Evolutionary conservation across 73 alveolate species (phyloP).

Genomic region (Halteria grandinella): DNA sequence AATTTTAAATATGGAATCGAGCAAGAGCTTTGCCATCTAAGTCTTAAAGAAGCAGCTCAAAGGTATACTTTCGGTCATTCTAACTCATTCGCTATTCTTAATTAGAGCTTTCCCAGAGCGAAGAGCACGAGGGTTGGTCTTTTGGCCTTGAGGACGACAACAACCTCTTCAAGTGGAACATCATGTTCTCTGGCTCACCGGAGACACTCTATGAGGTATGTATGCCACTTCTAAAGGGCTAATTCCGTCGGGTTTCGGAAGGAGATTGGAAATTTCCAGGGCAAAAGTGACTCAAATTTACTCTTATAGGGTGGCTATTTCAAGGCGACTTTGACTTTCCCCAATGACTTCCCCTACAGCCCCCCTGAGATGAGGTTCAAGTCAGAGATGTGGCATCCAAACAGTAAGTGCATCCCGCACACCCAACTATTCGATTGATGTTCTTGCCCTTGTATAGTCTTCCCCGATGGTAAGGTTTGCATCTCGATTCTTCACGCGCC

Average conservation of each 20-base stretch:
- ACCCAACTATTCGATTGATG: background rate
- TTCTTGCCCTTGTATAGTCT: conserved; percentile 68
- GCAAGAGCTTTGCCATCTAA: conserved; percentile 36
- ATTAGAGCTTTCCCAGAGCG: conserved; percentile 22
- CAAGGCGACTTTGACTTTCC: conserved; percentile 82
- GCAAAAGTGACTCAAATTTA: too few species aligned
- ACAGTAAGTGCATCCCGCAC: too few species aligned
- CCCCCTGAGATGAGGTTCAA: conserved; percentile 93
- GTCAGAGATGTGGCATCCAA: conserved; percentile 97
- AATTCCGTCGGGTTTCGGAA: background rate
- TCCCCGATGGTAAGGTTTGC: conserved; percentile 93
- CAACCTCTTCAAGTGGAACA: conserved; percentile 83
- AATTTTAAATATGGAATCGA: conserved; percentile 16
- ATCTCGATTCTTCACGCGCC: conserved; percentile 91
- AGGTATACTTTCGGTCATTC: background rate
- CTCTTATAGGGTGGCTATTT: conserved; percentile 88
- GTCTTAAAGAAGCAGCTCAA: conserved; percentile 30
- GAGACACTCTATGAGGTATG: conserved; percentile 87
- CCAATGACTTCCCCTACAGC: conserved; percentile 91
- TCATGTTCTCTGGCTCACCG: conserved; percentile 90
- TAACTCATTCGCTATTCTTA: background rate
- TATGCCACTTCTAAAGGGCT: background rate
- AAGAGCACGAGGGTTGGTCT: conserved; percentile 78
- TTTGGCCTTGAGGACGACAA: conserved; percentile 87
- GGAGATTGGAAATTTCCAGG: background rate